Evolutionary conservation across 106 monocot species (phyloP).

Genomic region (Dendrobium catenatum): DNA sequence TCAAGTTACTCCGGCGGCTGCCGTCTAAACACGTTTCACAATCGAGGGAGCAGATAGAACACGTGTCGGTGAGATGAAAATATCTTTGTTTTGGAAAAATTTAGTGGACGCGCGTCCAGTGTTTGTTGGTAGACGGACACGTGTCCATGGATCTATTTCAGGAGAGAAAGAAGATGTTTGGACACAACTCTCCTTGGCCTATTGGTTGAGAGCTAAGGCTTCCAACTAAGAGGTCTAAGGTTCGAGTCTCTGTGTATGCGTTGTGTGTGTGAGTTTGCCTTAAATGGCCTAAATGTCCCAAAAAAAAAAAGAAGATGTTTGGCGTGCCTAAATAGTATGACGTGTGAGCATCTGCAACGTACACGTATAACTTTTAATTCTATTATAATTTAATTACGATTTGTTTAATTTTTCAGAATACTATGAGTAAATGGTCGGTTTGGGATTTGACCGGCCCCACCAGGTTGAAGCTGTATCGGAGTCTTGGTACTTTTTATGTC

Average conservation of each 20-base stretch:
- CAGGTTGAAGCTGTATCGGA: not conserved
- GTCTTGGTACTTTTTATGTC: not conserved
- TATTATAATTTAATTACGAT: not conserved
- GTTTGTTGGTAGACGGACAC: not conserved
- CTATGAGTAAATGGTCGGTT: not conserved
- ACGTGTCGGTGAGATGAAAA: not conserved
- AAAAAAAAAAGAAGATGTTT: too few species aligned
- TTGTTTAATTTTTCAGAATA: not conserved
- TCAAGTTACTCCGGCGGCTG: not conserved
- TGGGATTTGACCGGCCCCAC: not conserved
- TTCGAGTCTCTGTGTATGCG: too few species aligned
- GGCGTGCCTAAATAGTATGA: not conserved
- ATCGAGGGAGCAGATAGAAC: too few species aligned
- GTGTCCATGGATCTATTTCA: not conserved
- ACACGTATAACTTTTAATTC: not conserved
- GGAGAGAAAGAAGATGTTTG: too few species aligned
- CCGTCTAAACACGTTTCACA: too few species aligned
- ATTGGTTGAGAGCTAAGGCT: too few species aligned
- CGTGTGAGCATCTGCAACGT: not conserved
- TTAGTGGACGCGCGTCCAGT: not conserved
- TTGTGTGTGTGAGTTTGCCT: too few species aligned
- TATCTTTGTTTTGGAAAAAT: not conserved
- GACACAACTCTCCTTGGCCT: too few species aligned
- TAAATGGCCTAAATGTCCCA: too few species aligned
- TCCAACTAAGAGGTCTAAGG: too few species aligned